phyloP scores from a whole-genome alignment of 192 early-diverging fungal genomes.

The Dissophora globulifera region DNA sequence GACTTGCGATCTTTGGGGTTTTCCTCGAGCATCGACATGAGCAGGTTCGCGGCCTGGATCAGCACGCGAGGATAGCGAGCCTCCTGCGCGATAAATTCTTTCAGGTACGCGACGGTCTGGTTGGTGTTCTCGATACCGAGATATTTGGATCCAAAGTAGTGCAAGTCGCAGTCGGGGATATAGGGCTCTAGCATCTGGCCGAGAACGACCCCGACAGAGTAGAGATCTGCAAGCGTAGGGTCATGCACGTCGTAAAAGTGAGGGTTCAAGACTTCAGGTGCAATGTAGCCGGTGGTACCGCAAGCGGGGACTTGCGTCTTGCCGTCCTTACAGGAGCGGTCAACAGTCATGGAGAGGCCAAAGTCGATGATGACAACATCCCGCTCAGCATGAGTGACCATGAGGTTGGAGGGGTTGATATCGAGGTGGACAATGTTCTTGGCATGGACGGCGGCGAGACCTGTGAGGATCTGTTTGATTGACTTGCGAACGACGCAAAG shows the following conservation, averaged over 20 bases:
- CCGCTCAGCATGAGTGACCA: slow-evolving; percentile 56
- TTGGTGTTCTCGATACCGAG: slow-evolving; percentile 53
- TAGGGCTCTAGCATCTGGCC: slow-evolving; percentile 84
- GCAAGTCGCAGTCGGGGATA: slow-evolving; percentile 69
- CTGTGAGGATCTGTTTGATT: slow-evolving; percentile 62
- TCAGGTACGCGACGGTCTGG: slow-evolving; percentile 36
- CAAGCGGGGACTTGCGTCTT: slow-evolving; percentile 46
- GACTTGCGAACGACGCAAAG: slow-evolving; percentile 61
- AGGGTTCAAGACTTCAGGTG: slow-evolving; percentile 66
- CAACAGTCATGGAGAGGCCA: slow-evolving; percentile 68
- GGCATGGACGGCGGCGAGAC: slow-evolving; percentile 69
- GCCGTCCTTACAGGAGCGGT: slow-evolving; percentile 13
- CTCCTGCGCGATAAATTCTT: slow-evolving; percentile 46
- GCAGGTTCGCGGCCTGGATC: slow-evolving; percentile 33
- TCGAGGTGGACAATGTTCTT: slow-evolving; percentile 75
- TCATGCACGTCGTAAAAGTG: slow-evolving; percentile 37
- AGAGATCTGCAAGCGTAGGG: slow-evolving; percentile 69
- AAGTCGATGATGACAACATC: slow-evolving; percentile 82
- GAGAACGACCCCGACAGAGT: slow-evolving; percentile 76
- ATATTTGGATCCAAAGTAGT: slow-evolving; percentile 75
- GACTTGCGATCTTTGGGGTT: slow-evolving; percentile 42
- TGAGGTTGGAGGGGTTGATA: slow-evolving; percentile 72
- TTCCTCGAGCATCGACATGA: slow-evolving; percentile 42
- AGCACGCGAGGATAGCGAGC: slow-evolving; percentile 30
- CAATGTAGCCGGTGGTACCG: slow-evolving; percentile 82